These are phyloP conservation scores for Ceraceosorus guamensis DNA, from an alignment of 1,284 basidiomycete species.

Conservation along the genomic window DNA sequence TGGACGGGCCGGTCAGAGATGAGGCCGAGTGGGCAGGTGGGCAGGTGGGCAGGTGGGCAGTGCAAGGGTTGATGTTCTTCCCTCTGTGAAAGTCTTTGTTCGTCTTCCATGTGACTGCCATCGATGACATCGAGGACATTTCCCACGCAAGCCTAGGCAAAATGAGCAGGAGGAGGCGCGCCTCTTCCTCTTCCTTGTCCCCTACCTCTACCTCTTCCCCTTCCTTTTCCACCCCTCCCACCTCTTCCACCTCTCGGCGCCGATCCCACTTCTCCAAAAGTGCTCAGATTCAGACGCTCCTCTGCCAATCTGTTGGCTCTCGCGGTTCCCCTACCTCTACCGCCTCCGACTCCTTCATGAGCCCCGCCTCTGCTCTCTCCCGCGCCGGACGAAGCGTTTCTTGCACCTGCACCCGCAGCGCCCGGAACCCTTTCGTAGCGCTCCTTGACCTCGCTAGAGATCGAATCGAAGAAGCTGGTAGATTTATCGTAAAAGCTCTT, in stretches of 20 bases:
- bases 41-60: too few species aligned
- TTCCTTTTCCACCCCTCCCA: slow-evolving; percentile 2
- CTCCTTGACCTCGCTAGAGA: slow-evolving; percentile 42
- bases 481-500: slow-evolving; percentile 44
- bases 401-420: not conserved
- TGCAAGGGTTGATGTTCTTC: too few species aligned
- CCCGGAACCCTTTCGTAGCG: slow-evolving; percentile 21
- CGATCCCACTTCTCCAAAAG: slow-evolving; percentile 36
- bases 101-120: too few species aligned
- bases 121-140: too few species aligned
- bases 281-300: slow-evolving; percentile 40
- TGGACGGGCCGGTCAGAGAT: too few species aligned
- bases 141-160: too few species aligned
- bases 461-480: slow-evolving; percentile 43
- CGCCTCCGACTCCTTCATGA: slow-evolving; percentile 15
- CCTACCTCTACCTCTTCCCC: slow-evolving; percentile 9
- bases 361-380: slow-evolving; percentile 10
- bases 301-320: slow-evolving; percentile 34
- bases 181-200: slow-evolving; percentile 12
- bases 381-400: not conserved
- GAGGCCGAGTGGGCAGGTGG: too few species aligned
- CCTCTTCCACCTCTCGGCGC: slow-evolving; percentile 3
- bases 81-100: too few species aligned
- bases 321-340: slow-evolving; percentile 22
- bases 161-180: not conserved